Conservation (phyloP, 257 asterid genomes). For the Jacaranda copaia region DNA sequence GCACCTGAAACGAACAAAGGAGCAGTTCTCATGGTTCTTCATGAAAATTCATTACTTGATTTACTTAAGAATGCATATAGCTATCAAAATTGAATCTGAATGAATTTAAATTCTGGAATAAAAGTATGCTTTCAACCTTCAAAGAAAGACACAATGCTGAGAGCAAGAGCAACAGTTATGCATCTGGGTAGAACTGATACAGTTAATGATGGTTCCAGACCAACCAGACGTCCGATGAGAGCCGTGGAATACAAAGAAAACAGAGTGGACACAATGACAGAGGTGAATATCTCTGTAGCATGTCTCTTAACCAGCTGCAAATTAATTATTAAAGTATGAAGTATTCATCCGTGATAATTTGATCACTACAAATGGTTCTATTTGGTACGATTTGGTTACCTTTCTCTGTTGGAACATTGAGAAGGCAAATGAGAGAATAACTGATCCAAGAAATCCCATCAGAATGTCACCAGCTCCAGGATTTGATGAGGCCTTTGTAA, state of each 20-base stretch:
- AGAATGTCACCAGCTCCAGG: slow-evolving; percentile 98
- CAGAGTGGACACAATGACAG: slow-evolving; percentile 77
- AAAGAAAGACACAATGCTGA: slow-evolving; percentile 92
- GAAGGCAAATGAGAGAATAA: slow-evolving; percentile 93
- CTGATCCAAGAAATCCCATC: slow-evolving; percentile 97
- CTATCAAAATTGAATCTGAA: not conserved
- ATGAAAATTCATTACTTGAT: not conserved
- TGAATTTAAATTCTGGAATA: not conserved
- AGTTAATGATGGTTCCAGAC: slow-evolving; percentile 75
- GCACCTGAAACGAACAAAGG: slow-evolving; percentile 64
- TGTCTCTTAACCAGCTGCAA: slow-evolving; percentile 94
- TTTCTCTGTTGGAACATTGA: slow-evolving; percentile 98
- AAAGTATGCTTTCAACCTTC: slow-evolving; percentile 61
- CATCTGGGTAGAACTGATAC: slow-evolving; percentile 96
- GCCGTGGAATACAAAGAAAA: slow-evolving; percentile 96
- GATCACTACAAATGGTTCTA: too few species aligned
- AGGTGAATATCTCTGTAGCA: slow-evolving; percentile 95
- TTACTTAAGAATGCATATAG: not conserved
- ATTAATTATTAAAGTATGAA: not conserved
- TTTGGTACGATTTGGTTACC: slow-evolving; percentile 45
- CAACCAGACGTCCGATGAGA: slow-evolving; percentile 77
- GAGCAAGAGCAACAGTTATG: slow-evolving; percentile 98
- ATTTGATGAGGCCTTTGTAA: slow-evolving; percentile 81
- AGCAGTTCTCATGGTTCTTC: not conserved
- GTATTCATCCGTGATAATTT: not conserved